These are phyloP conservation scores for Rhynchosporium secalis DNA, from an alignment of 2,329 filamentous ascomycete species.

Conservation along the genomic window DNA sequence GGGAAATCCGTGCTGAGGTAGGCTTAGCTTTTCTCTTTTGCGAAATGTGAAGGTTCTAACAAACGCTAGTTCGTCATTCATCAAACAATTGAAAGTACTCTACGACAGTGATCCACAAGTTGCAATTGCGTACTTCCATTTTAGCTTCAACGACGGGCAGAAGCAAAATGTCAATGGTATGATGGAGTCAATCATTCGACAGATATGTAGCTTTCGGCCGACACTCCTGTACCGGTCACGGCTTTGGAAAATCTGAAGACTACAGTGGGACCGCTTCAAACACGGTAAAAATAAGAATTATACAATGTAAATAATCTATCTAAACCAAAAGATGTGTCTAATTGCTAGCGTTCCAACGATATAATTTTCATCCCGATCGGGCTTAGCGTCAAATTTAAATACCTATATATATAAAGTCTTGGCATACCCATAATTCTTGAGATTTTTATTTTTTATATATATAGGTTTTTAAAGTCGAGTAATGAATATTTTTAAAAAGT, in stretches of 20 bases:
- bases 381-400: too few species aligned
- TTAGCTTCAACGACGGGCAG: constrained; percentile 28
- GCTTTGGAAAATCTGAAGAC: background rate
- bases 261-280: too few species aligned
- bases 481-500: too few species aligned
- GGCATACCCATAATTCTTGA: too few species aligned
- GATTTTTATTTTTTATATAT: too few species aligned
- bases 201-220: background rate
- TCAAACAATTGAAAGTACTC: background rate
- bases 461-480: too few species aligned
- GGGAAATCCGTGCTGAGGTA: background rate
- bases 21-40: background rate
- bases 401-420: too few species aligned
- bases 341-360: too few species aligned
- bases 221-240: background rate
- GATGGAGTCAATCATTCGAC: background rate
- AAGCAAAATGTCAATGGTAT: constrained; percentile 26
- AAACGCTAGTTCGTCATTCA: background rate
- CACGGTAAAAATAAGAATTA: too few species aligned
- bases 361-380: too few species aligned
- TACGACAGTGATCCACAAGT: constrained; percentile 4
- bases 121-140: constrained; percentile 34
- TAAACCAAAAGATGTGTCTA: too few species aligned
- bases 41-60: background rate
- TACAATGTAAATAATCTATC: too few species aligned